These are phyloP conservation scores for Ceratocystis alfenasii DNA, from an alignment of 2,329 filamentous ascomycete species.

Conservation along the genomic window DNA sequence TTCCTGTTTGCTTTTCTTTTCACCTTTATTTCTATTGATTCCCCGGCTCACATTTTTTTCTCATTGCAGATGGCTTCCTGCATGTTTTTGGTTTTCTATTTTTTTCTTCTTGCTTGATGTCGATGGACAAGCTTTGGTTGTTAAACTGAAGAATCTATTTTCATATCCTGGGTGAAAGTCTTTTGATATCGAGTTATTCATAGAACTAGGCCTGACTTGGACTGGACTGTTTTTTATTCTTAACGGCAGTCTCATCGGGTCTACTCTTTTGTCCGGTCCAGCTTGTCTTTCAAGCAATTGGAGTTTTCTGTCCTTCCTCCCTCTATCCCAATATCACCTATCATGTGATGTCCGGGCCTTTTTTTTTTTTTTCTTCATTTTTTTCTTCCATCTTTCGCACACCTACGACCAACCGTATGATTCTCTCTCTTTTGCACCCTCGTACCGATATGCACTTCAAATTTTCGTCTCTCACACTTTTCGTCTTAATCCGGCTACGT, in stretches of 20 bases:
- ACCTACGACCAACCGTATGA: conserved; percentile 3
- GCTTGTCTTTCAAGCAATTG: conserved; percentile 4
- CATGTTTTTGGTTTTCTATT: conserved; percentile 8
- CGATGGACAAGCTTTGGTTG: not conserved
- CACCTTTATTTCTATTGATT: conserved; percentile 10
- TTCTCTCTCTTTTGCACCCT: conserved; percentile 8
- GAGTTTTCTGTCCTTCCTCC: conserved; percentile 7
- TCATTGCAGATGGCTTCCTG: not conserved
- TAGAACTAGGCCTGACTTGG: not conserved
- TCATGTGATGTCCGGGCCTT: conserved; percentile 7
- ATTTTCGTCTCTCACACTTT: not conserved
- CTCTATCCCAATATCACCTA: conserved; percentile 1
- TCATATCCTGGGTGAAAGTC: not conserved
- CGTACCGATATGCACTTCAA: not conserved
- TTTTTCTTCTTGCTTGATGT: conserved; percentile 9
- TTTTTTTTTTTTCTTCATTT: conserved; percentile 9
- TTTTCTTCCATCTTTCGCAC: conserved; percentile 5
- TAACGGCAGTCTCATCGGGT: not conserved
- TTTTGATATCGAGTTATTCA: conserved; percentile 7
- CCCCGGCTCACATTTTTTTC: conserved; percentile 5
- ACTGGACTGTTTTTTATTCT: not conserved
- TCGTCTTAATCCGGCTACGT: not conserved
- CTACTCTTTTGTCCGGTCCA: not conserved
- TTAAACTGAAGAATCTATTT: not conserved
- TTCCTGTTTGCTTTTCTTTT: conserved; percentile 3